A percentile compares a stretch with the other conserved stretches of the same genome.
Evolutionary conservation across 352 stramenopile genomes (phyloP).

Genomic region (Pythium coloratum): DNA sequence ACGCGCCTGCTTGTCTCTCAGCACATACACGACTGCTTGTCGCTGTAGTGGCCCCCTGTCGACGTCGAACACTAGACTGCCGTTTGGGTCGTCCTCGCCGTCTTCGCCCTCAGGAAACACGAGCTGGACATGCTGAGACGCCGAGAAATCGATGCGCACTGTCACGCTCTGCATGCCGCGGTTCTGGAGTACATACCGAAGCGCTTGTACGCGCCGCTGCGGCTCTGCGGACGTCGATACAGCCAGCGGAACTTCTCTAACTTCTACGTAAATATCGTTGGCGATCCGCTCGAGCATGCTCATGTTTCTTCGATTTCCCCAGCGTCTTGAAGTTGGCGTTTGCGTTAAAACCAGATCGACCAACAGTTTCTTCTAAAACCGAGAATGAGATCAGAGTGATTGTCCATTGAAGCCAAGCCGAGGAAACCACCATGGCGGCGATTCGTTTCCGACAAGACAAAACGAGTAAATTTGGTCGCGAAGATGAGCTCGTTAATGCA

Average conservation of each 20-base stretch:
- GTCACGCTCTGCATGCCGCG: constrained; percentile 34
- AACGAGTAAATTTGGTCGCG: neutral
- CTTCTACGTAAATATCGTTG: constrained; percentile 35
- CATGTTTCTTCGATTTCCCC: neutral
- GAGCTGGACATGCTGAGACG: constrained; percentile 40
- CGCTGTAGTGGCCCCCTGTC: constrained; percentile 41
- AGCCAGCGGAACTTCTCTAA: constrained; percentile 26
- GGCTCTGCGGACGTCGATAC: neutral
- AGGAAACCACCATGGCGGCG: neutral
- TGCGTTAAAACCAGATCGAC: constrained; percentile 10
- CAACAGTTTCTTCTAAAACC: constrained; percentile 6
- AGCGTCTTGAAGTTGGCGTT: constrained; percentile 13
- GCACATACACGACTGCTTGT: constrained; percentile 31
- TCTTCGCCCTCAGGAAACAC: constrained; percentile 14
- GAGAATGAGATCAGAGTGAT: constrained; percentile 6
- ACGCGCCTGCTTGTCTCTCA: constrained; percentile 27
- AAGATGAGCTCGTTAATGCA: constrained; percentile 83
- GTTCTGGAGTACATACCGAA: constrained; percentile 53
- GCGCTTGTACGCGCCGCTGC: constrained; percentile 10
- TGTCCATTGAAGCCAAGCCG: constrained; percentile 11
- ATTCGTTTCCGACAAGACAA: neutral
- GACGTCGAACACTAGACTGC: constrained; percentile 28
- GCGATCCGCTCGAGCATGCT: constrained; percentile 24
- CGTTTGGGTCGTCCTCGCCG: neutral
- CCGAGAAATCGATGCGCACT: constrained; percentile 47